Base-by-base conservation (phyloP, 1,284 basidiomycete species). In the Sanghuangporus baumii region DNA sequence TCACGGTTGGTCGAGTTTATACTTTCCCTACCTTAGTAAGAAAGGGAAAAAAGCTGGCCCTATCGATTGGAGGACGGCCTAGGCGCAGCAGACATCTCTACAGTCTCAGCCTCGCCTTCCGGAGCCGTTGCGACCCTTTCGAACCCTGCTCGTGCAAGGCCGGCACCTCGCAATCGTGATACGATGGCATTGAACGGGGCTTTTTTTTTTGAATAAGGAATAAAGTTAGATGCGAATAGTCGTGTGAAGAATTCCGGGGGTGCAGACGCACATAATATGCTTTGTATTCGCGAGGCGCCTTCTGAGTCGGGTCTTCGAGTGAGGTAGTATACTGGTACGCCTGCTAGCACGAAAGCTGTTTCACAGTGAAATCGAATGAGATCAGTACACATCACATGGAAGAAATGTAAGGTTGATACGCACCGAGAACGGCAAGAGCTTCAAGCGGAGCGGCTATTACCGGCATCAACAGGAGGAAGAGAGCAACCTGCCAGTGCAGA, bases 401-500 rank as follows among this genome's bases (percentile, higher is more conserved):
- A 18, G 6, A 6, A 41, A 41, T 41, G 3, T 14, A 16, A 46
- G 14, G 8, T 12, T n/a, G 1, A 52, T 8, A 26, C 50, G 76
- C 68, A 95, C 94, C 86, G 64, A 96, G 81, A 2, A 94, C 94
- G 1, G 93, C 87, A 3, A 92, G 74, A 0, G 94, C 94, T 73
- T 98, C 91, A 26, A 90, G 75, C 0, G 96, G 97, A 14, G 96
- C 95, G 1, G 94, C 94, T 64, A 97, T 91, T 59, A 97, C 83
- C 2, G 96, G 96, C 93, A 99, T 98, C 69, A 91, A 88, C 5
- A 99, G 78, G 57, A 99, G 79, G 76, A 98, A 98, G 64, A 97
- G 76, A 1, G 95, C 93, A 20, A 96, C 88, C 87, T 93, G 59
- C n/a, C n/a, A n/a, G n/a, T n/a, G n/a, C 9, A 58, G 41, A 31